phyloP scores from a whole-genome alignment of 1,139 yeast genomes.

The Scheffersomyces quercinus region DNA sequence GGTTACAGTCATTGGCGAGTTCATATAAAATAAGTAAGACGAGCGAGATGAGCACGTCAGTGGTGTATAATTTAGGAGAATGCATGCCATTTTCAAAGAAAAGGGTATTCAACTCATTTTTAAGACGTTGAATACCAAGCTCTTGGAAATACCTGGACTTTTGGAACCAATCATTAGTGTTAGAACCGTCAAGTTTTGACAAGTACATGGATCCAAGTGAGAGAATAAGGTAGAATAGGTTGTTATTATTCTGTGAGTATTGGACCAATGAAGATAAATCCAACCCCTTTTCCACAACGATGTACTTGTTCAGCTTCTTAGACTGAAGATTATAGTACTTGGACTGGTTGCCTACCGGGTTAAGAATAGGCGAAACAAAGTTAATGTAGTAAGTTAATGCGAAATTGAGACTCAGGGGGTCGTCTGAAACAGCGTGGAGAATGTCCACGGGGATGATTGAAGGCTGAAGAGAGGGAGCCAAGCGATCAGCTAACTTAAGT shows the following conservation, averaged over 20 bases:
- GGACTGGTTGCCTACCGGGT: conserved; percentile 23
- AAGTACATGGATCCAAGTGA: conserved; percentile 28
- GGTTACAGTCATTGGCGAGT: conserved; percentile 29
- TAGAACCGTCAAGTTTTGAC: conserved; percentile 16
- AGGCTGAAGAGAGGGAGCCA: conserved; percentile 9
- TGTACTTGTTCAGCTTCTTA: conserved; percentile 9
- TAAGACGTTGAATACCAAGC: conserved; percentile 13
- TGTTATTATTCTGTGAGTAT: conserved; percentile 23
- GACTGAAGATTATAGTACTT: conserved; percentile 13
- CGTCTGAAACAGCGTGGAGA: conserved; percentile 11
- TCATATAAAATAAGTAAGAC: conserved; percentile 28
- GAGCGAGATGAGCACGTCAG: conserved; percentile 23
- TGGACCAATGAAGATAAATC: conserved; percentile 23
- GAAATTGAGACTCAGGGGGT: conserved; percentile 17
- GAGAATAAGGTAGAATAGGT: conserved; percentile 26
- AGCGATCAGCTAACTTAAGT: conserved; percentile 7
- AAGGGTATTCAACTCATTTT: background rate
- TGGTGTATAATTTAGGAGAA: conserved; percentile 6
- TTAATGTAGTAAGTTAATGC: conserved; percentile 28
- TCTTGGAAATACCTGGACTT: conserved; percentile 19
- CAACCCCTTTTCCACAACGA: conserved; percentile 25
- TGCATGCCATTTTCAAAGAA: background rate
- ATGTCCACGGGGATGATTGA: conserved; percentile 26
- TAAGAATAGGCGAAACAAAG: conserved; percentile 29
- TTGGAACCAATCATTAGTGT: conserved; percentile 17